Conservation (phyloP, 257 asterid genomes). For the Gentiana macrophylla region DNA sequence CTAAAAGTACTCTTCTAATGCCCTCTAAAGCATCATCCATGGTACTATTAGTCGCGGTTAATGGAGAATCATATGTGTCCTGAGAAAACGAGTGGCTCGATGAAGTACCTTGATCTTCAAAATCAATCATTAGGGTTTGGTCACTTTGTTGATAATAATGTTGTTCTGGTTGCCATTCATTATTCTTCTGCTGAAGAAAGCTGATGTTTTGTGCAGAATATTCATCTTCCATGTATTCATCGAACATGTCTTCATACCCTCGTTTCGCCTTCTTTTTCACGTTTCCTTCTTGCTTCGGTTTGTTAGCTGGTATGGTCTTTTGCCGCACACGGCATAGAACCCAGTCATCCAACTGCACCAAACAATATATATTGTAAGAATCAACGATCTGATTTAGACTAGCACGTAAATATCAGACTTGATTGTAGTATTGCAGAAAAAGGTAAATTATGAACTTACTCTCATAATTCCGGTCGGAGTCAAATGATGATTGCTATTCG, state of each 20-base stretch:
- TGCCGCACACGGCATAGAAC: constrained; percentile 20
- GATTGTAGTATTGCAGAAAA: too few relatives aligned
- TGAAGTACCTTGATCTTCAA: background rate
- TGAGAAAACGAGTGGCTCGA: background rate
- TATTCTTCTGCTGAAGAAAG: background rate
- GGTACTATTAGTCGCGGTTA: background rate
- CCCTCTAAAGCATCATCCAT: constrained; percentile 11
- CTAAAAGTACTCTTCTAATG: constrained; percentile 15
- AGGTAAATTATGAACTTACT: background rate
- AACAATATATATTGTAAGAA: too few relatives aligned
- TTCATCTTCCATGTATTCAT: background rate
- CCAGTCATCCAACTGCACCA: constrained; percentile 18
- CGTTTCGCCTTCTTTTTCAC: background rate
- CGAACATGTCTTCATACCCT: background rate
- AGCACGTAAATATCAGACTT: too few relatives aligned
- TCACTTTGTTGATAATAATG: background rate
- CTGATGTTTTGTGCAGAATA: background rate
- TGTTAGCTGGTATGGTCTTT: background rate
- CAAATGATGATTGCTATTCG: background rate
- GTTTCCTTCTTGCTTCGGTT: background rate
- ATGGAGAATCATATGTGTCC: background rate
- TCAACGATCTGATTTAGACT: too few relatives aligned
- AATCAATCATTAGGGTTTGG: background rate
- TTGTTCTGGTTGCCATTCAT: background rate
- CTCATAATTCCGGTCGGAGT: constrained; percentile 12